These are phyloP conservation scores for Hibiscus syriacus DNA, from an alignment of 345 rosid genomes.

Conservation along the genomic window DNA sequence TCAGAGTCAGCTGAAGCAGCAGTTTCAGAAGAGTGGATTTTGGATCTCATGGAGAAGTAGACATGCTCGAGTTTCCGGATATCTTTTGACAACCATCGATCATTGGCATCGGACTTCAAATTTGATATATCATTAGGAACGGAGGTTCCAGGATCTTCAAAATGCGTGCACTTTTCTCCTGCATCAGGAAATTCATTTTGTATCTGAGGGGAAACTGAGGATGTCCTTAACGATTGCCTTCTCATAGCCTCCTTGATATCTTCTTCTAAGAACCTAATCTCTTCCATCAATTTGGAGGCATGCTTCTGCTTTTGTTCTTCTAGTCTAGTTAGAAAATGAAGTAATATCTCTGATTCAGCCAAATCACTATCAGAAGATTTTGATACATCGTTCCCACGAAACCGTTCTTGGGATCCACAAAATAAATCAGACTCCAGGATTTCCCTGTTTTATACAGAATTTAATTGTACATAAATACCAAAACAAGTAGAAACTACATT, in stretches of 20 bases:
- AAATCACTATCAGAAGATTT: constrained; percentile 31
- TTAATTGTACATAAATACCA: not conserved
- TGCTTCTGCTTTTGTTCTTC: constrained; percentile 54
- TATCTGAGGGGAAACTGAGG: constrained; percentile 22
- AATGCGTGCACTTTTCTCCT: constrained; percentile 20
- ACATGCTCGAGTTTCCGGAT: constrained; percentile 66
- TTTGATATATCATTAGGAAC: constrained; percentile 20
- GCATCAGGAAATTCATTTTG: constrained; percentile 9
- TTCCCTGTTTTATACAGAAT: constrained; percentile 47
- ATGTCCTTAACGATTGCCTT: constrained; percentile 27
- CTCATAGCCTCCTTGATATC: constrained; percentile 67
- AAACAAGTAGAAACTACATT: constrained; percentile 1
- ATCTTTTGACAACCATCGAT: constrained; percentile 46
- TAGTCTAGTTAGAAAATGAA: constrained; percentile 52
- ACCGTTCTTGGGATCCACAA: constrained; percentile 23
- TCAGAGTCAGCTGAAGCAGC: constrained; percentile 29
- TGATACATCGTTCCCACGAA: constrained; percentile 22
- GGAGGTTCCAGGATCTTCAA: constrained; percentile 17
- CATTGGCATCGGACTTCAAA: constrained; percentile 29
- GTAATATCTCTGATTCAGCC: constrained; percentile 52
- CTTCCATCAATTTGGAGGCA: constrained; percentile 51
- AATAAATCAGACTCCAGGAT: constrained; percentile 68
- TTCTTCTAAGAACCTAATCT: constrained; percentile 51
- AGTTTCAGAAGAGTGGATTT: constrained; percentile 30
- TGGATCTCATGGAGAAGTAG: constrained; percentile 66